Percentiles rank a stretch among this genome's conserved stretches.
These are phyloP conservation scores for Physocladia obscura DNA, from an alignment of 192 early-diverging fungal species.

Conservation along the genomic window DNA sequence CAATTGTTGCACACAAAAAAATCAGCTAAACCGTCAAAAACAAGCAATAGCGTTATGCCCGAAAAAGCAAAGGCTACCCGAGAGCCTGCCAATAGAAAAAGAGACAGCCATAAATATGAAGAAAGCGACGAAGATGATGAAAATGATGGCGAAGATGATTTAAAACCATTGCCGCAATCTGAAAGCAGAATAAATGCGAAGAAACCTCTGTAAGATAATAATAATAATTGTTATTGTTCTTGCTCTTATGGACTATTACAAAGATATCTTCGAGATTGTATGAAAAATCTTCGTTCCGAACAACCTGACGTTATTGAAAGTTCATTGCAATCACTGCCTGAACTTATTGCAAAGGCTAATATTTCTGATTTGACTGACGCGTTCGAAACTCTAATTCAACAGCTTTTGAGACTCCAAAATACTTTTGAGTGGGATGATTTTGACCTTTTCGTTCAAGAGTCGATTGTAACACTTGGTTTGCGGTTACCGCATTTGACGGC, in stretches of 20 bases:
- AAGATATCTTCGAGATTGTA: slow-evolving; percentile 21
- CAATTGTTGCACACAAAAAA: not conserved
- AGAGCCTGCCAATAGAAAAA: not conserved
- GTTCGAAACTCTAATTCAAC: not conserved
- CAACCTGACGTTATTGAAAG: slow-evolving; percentile 7
- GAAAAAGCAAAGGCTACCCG: not conserved
- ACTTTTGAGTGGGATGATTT: slow-evolving; percentile 13
- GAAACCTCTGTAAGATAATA: not conserved
- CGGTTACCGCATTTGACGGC: slow-evolving; percentile 8
- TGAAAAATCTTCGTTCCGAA: slow-evolving; percentile 1
- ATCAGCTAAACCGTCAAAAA: not conserved
- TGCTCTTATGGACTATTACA: not conserved
- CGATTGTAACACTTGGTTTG: not conserved
- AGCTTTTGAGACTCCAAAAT: slow-evolving; percentile 12
- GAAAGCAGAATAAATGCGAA: not conserved
- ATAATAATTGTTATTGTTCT: not conserved
- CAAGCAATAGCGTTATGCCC: not conserved
- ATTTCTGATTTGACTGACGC: not conserved
- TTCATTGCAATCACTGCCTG: not conserved
- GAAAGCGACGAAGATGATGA: not conserved
- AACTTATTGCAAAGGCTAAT: not conserved
- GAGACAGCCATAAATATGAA: not conserved
- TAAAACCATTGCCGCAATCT: not conserved
- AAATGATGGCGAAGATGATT: not conserved
- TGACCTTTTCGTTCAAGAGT: slow-evolving; percentile 18